Percentiles rank a stretch among this genome's conserved stretches.
phyloP scores from a whole-genome alignment of 148 eudicot species.

The Rhododendron henanense region DNA sequence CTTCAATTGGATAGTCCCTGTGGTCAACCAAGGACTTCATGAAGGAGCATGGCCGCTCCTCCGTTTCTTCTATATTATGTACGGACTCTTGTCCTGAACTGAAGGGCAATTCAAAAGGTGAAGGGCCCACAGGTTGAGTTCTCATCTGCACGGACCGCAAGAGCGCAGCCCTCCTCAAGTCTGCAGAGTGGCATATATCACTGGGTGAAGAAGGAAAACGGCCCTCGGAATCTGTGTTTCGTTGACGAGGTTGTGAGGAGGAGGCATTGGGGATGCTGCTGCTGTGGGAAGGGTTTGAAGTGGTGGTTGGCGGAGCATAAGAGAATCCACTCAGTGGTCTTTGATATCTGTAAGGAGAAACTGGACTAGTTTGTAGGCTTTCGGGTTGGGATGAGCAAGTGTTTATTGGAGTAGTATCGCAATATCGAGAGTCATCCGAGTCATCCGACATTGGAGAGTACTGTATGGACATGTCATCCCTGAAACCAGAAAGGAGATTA shows the following conservation, averaged over 20 bases:
- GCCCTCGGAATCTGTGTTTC: conserved; percentile 82
- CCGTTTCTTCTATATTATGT: conserved; percentile 37
- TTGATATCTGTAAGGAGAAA: conserved; percentile 75
- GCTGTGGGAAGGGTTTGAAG: conserved; percentile 41
- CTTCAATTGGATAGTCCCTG: conserved; percentile 44
- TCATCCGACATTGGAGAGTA: conserved; percentile 96
- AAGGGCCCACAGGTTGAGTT: conserved; percentile 59
- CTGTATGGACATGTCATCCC: conserved; percentile 68
- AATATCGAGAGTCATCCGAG: conserved; percentile 66
- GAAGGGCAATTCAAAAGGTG: conserved; percentile 42
- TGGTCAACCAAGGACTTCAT: conserved; percentile 61
- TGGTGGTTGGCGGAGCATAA: conserved; percentile 41
- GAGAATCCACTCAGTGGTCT: conserved; percentile 53
- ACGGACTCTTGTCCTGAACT: conserved; percentile 39
- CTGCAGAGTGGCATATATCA: conserved; percentile 95
- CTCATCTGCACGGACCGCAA: conserved; percentile 94
- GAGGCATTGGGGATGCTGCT: conserved; percentile 25
- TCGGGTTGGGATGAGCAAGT: conserved; percentile 69
- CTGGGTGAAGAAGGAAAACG: conserved; percentile 96
- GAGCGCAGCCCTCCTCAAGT: conserved; percentile 82
- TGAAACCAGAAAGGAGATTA: conserved; percentile 23
- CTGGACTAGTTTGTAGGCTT: conserved; percentile 86
- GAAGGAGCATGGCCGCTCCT: conserved; percentile 48
- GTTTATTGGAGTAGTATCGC: conserved; percentile 49
- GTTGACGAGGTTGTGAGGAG: conserved; percentile 64